phyloP scores from a whole-genome alignment of 1,284 basidiomycete species.

The Microbotryomycetes sp. region DNA sequence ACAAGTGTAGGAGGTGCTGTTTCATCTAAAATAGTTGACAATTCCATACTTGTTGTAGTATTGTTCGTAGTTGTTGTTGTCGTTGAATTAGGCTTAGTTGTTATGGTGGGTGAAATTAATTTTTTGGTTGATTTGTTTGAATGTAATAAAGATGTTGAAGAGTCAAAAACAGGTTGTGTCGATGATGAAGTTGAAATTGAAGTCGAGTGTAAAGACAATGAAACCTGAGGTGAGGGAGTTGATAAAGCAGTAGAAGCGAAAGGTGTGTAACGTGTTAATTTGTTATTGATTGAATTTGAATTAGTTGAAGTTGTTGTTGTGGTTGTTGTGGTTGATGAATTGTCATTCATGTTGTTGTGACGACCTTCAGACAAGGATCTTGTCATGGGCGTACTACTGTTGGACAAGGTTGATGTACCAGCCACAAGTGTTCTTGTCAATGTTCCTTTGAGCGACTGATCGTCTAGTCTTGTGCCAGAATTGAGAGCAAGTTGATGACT shows the following conservation, averaged over 20 bases:
- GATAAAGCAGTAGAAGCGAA: slow-evolving; percentile 16
- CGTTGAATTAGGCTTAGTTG: not conserved
- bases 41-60: slow-evolving; percentile 59
- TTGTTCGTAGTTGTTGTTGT: not conserved
- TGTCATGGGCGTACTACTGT: slow-evolving; percentile 1
- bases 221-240: slow-evolving; percentile 17
- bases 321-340: too few relatives aligned
- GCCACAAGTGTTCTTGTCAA: slow-evolving; percentile 31
- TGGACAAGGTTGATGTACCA: not conserved
- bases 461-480: too few relatives aligned
- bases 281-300: slow-evolving; percentile 23
- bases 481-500: too few relatives aligned
- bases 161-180: too few relatives aligned
- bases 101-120: too few relatives aligned
- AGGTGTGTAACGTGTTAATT: slow-evolving; percentile 22
- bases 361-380: slow-evolving; percentile 13
- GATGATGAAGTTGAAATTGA: not conserved
- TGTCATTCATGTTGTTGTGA: slow-evolving; percentile 1
- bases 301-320: too few relatives aligned
- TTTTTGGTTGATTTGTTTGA: too few relatives aligned
- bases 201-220: slow-evolving; percentile 9
- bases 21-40: slow-evolving; percentile 83
- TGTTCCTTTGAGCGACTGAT: slow-evolving; percentile 22
- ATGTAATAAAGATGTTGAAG: too few relatives aligned
- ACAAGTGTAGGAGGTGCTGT: slow-evolving; percentile 68